These are phyloP conservation scores for Leucosporidium creatinivorum DNA, from an alignment of 768 basidiomycete species.

Conservation along the genomic window DNA sequence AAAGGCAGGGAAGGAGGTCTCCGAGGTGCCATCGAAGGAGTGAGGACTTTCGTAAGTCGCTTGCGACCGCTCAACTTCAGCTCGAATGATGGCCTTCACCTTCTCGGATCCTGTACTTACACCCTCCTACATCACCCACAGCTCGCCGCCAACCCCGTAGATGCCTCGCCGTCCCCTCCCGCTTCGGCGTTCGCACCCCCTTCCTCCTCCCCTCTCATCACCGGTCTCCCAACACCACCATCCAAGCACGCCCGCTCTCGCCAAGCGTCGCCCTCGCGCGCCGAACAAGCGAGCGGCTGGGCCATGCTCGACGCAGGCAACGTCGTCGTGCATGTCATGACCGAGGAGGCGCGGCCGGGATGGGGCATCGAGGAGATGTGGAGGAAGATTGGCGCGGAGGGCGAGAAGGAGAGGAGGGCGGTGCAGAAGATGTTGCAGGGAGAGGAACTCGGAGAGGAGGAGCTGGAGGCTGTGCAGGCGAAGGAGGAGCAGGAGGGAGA, in stretches of 20 bases:
- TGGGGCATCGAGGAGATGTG: slow-evolving; percentile 30
- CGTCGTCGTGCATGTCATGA: slow-evolving; percentile 35
- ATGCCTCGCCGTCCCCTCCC: neutral
- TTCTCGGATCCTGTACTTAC: neutral
- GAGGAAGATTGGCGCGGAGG: neutral
- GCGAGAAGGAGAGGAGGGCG: neutral
- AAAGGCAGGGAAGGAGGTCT: slow-evolving; percentile 33
- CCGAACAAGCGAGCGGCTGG: slow-evolving; percentile 29
- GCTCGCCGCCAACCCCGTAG: slow-evolving; percentile 26
- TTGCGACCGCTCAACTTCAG: too few species aligned
- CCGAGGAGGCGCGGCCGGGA: slow-evolving; percentile 21
- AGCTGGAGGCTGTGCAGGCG: neutral
- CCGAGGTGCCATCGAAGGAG: slow-evolving; percentile 31
- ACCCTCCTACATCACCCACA: neutral
- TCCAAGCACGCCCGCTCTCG: slow-evolving; percentile 27
- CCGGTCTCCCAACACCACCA: slow-evolving; percentile 23
- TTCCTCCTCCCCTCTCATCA: slow-evolving; percentile 9
- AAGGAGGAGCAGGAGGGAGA: neutral
- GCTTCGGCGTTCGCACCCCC: slow-evolving; percentile 21
- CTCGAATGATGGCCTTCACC: neutral
- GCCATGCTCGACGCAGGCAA: slow-evolving; percentile 31
- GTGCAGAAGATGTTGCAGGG: neutral
- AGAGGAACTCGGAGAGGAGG: neutral
- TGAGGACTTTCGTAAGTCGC: slow-evolving; percentile 22
- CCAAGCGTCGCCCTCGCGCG: neutral